Base-by-base conservation (phyloP, 768 basidiomycete species). In the Pleurotus giganteus region DNA sequence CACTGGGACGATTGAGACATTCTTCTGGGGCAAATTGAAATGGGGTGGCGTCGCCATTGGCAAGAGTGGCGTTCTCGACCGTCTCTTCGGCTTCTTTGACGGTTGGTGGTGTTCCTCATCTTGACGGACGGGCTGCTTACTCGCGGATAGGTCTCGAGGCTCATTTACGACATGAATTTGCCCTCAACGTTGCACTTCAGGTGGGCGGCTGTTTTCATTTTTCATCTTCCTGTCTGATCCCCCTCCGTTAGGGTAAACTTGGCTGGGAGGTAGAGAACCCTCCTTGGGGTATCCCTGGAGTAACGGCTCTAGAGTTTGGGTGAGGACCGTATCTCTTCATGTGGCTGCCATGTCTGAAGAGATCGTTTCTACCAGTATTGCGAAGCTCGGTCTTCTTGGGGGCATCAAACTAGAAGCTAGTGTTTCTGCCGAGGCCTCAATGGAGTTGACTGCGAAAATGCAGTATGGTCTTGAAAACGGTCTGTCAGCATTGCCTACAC, bases 241-340 rank as follows among this genome's bases (percentile, higher is more conserved):
- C 17, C 27, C 15, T 7, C 17, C 28, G 9, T 32, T 36, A 45
- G 43, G 43, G 43, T 21, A 45, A 45, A 45, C 37, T 51, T n/a
- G 34, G 19, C 8, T 50, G 31, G 31, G 49, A 51, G 9, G 19
- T 19, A 4, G 49, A 51, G 34, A 37, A 17, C 9, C n/a, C 32
- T 11, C 49, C 49, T 21, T 36, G 31, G 49, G 49, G 32, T 21
- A 51, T 51, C 15, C 49, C 49, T 5, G 34, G 31, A 23, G 49
- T 51, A 9, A 51, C 49, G 21, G 49, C 32, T n/a, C 34, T 51
- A 12, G 49, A 51, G 23, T 51, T 51, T 37, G 49, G 49, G 49
- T 51, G 7, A 6, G 49, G 13, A 37, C 23, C 15, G 19, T 31
- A 8, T 32, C 11, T 17, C 9, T 3, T 8, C 37, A 17, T 45